phyloP scores from a whole-genome alignment of 768 basidiomycete genomes.

The Steccherinum ochraceum region DNA sequence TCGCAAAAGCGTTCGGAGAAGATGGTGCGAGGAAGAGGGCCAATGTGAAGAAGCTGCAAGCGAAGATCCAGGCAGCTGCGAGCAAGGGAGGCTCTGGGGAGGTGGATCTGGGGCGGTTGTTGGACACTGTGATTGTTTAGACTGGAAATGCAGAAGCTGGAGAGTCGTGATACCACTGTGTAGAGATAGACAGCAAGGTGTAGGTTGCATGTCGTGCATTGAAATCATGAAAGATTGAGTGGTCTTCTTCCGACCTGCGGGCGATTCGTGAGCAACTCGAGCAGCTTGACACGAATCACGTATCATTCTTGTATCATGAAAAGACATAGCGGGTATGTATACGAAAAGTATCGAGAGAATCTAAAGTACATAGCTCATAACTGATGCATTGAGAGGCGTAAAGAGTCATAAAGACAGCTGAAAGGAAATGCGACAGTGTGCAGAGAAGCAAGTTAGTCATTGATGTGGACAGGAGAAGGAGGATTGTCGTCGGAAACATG shows the following conservation, averaged over 20 bases:
- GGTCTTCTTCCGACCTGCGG: too few species aligned
- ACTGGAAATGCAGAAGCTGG: background rate
- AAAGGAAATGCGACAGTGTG: background rate
- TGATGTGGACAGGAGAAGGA: background rate
- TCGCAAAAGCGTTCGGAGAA: constrained; percentile 11
- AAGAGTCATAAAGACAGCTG: background rate
- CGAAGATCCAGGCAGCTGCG: constrained; percentile 3
- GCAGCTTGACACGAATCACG: too few species aligned
- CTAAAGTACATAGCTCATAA: background rate
- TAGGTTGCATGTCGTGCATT: too few species aligned
- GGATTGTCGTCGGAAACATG: background rate
- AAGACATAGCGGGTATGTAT: constrained; percentile 4
- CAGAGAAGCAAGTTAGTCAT: background rate
- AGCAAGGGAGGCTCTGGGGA: background rate
- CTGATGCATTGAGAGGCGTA: background rate
- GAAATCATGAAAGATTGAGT: too few species aligned
- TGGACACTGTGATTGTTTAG: background rate
- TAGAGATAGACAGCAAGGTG: too few species aligned
- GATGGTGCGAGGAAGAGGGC: constrained; percentile 14
- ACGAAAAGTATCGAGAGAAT: background rate
- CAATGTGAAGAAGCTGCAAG: constrained; percentile 1
- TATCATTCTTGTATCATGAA: constrained; percentile 6
- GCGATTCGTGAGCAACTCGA: too few species aligned
- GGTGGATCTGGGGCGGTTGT: too few species aligned
- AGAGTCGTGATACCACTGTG: too few species aligned